Percentiles rank a stretch among this genome's conserved stretches.
Evolutionary conservation across 2,329 filamentous ascomycete species (phyloP).

Genomic region (Aspergillus flavus): DNA sequence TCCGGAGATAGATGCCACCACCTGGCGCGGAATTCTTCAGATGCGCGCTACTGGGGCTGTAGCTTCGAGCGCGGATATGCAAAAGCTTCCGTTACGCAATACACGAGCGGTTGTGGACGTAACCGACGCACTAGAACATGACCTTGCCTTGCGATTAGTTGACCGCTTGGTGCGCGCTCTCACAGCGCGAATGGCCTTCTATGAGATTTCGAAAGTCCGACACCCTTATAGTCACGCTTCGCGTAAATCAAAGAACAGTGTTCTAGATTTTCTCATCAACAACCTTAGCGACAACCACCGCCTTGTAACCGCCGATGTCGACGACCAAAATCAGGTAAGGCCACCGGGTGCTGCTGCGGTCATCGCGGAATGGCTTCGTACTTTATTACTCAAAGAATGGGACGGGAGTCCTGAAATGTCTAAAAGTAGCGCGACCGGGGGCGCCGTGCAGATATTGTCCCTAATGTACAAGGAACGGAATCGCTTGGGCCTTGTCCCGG

Average conservation of each 20-base stretch:
- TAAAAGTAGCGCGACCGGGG: conserved; percentile 71
- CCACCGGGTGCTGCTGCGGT: conserved; percentile 34
- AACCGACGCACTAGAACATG: conserved; percentile 53
- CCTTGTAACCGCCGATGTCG: conserved; percentile 12
- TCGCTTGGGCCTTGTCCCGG: conserved; percentile 66
- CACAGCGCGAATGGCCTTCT: conserved; percentile 51
- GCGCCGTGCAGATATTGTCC: conserved; percentile 73
- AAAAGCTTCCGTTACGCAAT: conserved; percentile 31
- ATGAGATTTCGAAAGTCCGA: conserved; percentile 49
- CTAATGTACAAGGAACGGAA: conserved; percentile 73
- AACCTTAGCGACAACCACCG: conserved; percentile 36
- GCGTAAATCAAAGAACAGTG: conserved; percentile 33
- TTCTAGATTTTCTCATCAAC: conserved; percentile 40
- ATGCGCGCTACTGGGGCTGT: conserved; percentile 45
- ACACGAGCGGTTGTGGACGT: conserved; percentile 36
- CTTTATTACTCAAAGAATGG: conserved; percentile 78
- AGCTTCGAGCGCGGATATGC: conserved; percentile 41
- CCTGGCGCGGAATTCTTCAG: conserved; percentile 46
- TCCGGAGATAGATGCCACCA: conserved; percentile 37
- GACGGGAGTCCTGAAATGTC: conserved; percentile 72
- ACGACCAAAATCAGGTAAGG: conserved; percentile 14
- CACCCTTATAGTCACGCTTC: conserved; percentile 31
- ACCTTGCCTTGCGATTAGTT: conserved; percentile 54
- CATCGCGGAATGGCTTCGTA: conserved; percentile 53
- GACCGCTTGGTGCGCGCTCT: conserved; percentile 53